Conservation (phyloP, 495 filamentous ascomycete species). For the Talaromyces nanjingensis region DNA sequence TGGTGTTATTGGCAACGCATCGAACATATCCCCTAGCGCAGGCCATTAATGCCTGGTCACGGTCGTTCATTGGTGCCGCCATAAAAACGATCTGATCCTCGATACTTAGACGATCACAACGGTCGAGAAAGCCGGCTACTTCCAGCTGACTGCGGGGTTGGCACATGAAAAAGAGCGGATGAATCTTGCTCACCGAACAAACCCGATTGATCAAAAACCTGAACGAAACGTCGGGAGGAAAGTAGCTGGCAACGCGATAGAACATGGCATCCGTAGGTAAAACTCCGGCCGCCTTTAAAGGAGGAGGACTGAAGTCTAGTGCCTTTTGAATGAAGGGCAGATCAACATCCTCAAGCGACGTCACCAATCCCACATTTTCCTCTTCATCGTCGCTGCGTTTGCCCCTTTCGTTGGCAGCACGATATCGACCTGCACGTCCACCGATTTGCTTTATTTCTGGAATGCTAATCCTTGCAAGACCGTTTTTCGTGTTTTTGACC, state of each 20-base stretch:
- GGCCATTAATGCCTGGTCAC: conserved; percentile 16
- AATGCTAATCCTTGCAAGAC: conserved; percentile 47
- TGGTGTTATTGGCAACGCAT: conserved; percentile 57
- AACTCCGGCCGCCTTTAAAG: conserved; percentile 68
- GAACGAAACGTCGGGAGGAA: conserved; percentile 68
- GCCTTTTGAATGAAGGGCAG: conserved; percentile 52
- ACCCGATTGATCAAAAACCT: conserved; percentile 68
- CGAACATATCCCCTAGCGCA: conserved; percentile 53
- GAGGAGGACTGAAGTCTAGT: conserved; percentile 54
- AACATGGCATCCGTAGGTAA: conserved; percentile 59
- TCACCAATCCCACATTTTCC: conserved; percentile 62
- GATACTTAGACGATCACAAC: conserved; percentile 53
- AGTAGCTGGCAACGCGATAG: conserved; percentile 67
- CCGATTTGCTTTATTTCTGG: conserved; percentile 91
- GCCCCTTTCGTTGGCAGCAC: conserved; percentile 50
- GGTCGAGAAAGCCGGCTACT: conserved; percentile 65
- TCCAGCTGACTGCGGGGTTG: conserved; percentile 46
- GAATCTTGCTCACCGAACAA: conserved; percentile 53
- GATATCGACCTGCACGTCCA: conserved; percentile 86
- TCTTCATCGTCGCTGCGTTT: conserved; percentile 13
- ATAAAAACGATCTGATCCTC: conserved; percentile 70
- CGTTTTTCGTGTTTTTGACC: conserved; percentile 54
- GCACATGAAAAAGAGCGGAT: conserved; percentile 68
- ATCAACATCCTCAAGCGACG: conserved; percentile 67
- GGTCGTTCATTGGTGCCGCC: conserved; percentile 50